Conservation (phyloP, 2,329 filamentous ascomycete genomes). For the Penicillium sp. region DNA sequence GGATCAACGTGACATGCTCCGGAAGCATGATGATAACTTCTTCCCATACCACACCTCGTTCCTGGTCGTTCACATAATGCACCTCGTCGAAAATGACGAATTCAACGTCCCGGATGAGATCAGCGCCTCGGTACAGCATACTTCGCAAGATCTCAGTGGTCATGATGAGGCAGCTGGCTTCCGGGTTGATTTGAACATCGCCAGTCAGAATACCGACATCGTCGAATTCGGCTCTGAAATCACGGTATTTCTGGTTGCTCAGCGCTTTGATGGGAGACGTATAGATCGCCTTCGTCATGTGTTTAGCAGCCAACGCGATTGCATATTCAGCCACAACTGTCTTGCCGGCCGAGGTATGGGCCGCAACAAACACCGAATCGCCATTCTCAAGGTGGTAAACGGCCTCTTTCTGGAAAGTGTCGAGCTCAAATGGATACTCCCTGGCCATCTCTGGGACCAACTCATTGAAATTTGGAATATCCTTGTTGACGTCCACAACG, state of each 20-base stretch:
- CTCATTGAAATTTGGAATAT: constrained; percentile 90
- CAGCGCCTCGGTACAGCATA: constrained; percentile 95
- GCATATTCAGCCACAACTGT: constrained; percentile 98
- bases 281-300: constrained; percentile 99
- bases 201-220: constrained; percentile 96
- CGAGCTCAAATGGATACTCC: constrained; percentile 94
- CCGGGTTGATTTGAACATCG: constrained; percentile 95
- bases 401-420: constrained; percentile 97
- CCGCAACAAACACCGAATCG: constrained; percentile 96
- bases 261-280: constrained; percentile 97
- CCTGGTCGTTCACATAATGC: constrained; percentile 95
- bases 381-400: constrained; percentile 96
- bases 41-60: constrained; percentile 97
- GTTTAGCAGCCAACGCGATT: constrained; percentile 91
- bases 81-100: constrained; percentile 99
- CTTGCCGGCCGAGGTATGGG: constrained; percentile 96
- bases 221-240: constrained; percentile 85
- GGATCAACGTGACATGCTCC: constrained; percentile 91
- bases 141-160: constrained; percentile 96
- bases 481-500: constrained; percentile 92
- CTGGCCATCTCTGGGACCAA: constrained; percentile 94
- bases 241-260: constrained; percentile 97
- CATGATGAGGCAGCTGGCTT: constrained; percentile 98
- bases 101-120: constrained; percentile 93
- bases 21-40: constrained; percentile 99